Base-by-base conservation (phyloP, 2,329 filamentous ascomycete species). In the Fusarium aywerte region DNA sequence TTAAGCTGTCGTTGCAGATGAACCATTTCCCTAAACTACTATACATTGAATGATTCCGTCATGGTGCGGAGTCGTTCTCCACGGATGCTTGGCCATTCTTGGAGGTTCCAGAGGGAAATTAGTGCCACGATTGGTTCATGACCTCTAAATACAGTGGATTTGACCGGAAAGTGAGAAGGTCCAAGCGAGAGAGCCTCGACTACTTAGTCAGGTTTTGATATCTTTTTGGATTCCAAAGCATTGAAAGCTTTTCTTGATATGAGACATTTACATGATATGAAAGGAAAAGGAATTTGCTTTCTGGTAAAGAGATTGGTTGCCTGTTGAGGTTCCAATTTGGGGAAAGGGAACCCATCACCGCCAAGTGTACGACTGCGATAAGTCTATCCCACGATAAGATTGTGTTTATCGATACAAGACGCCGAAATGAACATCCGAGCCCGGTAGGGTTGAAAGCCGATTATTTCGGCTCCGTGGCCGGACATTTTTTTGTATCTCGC, bases 111-210 rank as follows among this genome's bases (percentile, higher is more conserved):
- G 54, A 55, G 58, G 52, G 47, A 56, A 18, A 59, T 51, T 56
- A 45, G 21, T 43, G 65, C 60, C 60, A 69, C 69, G 35, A 61
- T 64, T 62, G 58, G 53, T 27, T 45, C 51, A n/a, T 51, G 20
- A 20, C 23, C 36, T 31, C 23, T n/a, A 35, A 27, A 33, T 42
- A 50, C 25, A 58, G 67, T 70, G 69, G 64, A 58, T 73, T 73
- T 65, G 62, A 58, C 69, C 70, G 70, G 72, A 59, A 73, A 51
- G 43, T 38, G 18, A 58, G 65, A 68, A 69, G 65, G 65, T 69
- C 65, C 65, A 68, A 56, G 55, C 65, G 65, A 69, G 42, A 21
- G 40, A 65, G 31, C 20, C 18, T 39, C 13, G 42, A 40, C 43
- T 23, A 60, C 11, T 68, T 54, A 68, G 65, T 68, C 60, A 68